A percentile compares a stretch with the other conserved stretches of the same genome.
These are phyloP conservation scores for Tylopilus felleus DNA, from an alignment of 768 basidiomycete species.

Conservation along the genomic window DNA sequence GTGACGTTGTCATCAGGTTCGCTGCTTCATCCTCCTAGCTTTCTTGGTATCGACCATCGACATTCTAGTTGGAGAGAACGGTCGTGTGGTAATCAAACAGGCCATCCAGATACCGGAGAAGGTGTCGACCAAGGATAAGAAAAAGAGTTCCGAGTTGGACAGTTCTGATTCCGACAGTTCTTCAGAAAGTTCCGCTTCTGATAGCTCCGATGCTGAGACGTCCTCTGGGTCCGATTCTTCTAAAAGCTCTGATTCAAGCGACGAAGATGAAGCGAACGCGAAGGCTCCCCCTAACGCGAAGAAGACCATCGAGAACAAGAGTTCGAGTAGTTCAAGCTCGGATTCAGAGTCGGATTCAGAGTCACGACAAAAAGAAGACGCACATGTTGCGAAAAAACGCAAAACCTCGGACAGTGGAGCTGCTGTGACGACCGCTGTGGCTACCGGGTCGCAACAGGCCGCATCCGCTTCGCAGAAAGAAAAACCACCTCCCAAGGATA, in stretches of 20 bases:
- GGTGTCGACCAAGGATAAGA: background rate
- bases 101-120: background rate
- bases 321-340: conserved; percentile 6
- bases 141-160: conserved; percentile 6
- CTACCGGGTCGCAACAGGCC: conserved; percentile 8
- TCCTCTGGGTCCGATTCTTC: conserved; percentile 14
- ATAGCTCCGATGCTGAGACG: conserved; percentile 17
- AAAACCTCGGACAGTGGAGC: conserved; percentile 50
- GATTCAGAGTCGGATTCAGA: conserved; percentile 6
- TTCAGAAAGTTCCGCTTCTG: conserved; percentile 8
- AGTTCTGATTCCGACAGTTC: conserved; percentile 18
- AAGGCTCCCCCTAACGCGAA: background rate
- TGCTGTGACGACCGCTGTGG: conserved; percentile 45
- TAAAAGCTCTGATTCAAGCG: conserved; percentile 13
- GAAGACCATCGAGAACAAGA: background rate
- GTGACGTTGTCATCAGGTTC: conserved; percentile 38
- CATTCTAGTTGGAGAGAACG: conserved; percentile 13
- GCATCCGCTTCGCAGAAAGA: conserved; percentile 4
- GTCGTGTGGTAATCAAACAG: background rate
- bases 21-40: background rate
- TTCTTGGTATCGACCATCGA: conserved; percentile 2
- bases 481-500: conserved; percentile 36
- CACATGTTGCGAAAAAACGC: conserved; percentile 56
- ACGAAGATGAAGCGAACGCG: conserved; percentile 6
- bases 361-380: background rate